Conservation (phyloP, 2,329 filamentous ascomycete genomes). For the Podosphaera xanthii region DNA sequence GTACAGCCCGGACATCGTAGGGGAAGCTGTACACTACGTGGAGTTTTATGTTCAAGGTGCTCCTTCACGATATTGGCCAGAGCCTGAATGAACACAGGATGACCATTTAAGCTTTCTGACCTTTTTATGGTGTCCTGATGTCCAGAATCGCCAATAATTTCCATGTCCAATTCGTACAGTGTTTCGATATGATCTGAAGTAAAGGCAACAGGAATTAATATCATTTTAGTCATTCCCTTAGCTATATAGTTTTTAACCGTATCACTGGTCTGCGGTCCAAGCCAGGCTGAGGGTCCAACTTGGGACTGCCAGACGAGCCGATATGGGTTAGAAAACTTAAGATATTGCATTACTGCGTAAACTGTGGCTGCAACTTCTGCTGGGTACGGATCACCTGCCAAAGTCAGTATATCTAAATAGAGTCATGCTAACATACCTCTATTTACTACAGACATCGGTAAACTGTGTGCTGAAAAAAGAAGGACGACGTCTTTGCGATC, state of each 20-base stretch:
- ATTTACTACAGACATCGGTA: slow-evolving; percentile 96
- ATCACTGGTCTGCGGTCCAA: slow-evolving; percentile 77
- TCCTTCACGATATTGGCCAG: slow-evolving; percentile 67
- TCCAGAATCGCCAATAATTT: slow-evolving; percentile 77
- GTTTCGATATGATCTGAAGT: slow-evolving; percentile 99
- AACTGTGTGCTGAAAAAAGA: slow-evolving; percentile 82
- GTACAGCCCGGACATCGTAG: slow-evolving; percentile 83
- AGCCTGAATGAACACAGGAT: slow-evolving; percentile 69
- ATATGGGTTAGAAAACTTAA: slow-evolving; percentile 76
- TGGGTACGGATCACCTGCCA: slow-evolving; percentile 68
- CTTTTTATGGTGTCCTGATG: slow-evolving; percentile 64
- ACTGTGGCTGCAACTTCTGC: slow-evolving; percentile 91
- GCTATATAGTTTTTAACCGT: slow-evolving; percentile 76
- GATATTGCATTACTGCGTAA: slow-evolving; percentile 81
- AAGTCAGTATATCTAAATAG: slow-evolving; percentile 5
- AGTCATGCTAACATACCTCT: slow-evolving; percentile 30
- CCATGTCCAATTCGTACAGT: slow-evolving; percentile 76
- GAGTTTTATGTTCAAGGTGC: slow-evolving; percentile 46
- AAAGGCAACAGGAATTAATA: slow-evolving; percentile 88
- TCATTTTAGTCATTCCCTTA: slow-evolving; percentile 74
- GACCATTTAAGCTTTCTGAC: slow-evolving; percentile 80
- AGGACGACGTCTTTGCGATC: slow-evolving; percentile 60
- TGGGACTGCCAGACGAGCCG: slow-evolving; percentile 95
- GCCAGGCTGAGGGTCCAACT: slow-evolving; percentile 84
- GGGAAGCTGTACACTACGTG: slow-evolving; percentile 66